phyloP scores from a whole-genome alignment of 1,284 basidiomycete genomes.

The Inonotus obliquus region DNA sequence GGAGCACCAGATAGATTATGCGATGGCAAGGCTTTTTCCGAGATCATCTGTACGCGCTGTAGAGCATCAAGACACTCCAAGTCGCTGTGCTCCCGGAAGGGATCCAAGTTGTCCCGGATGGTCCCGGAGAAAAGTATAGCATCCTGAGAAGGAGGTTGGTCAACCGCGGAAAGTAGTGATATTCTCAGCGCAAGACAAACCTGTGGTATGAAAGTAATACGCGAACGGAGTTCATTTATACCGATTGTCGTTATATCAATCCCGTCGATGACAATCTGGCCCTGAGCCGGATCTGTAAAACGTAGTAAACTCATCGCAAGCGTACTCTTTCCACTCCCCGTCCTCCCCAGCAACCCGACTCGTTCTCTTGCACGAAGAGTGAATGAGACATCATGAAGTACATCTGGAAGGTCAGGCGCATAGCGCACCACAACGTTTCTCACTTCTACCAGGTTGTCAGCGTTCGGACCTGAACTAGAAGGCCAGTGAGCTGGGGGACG shows the following conservation, averaged over 20 bases:
- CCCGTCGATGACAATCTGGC: constrained; percentile 81
- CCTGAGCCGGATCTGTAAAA: constrained; percentile 81
- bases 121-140: constrained; percentile 85
- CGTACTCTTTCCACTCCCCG: constrained; percentile 55
- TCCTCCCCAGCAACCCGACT: constrained; percentile 70
- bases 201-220: constrained; percentile 42
- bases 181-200: no score
- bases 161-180: no score
- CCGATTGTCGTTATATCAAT: constrained; percentile 89
- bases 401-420: constrained; percentile 77
- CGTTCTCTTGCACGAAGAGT: constrained; percentile 57
- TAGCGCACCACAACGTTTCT: constrained; percentile 71
- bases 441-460: constrained; percentile 29
- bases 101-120: constrained; percentile 83
- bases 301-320: constrained; percentile 83
- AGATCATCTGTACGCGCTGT: constrained; percentile 60
- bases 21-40: constrained; percentile 40
- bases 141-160: no score
- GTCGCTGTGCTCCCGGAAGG: constrained; percentile 80
- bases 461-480: constrained; percentile 45
- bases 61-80: constrained; percentile 68
- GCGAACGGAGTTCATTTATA: constrained; percentile 75
- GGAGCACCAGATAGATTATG: constrained; percentile 45
- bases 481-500: constrained; percentile 86
- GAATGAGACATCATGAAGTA: constrained; percentile 76